Base-by-base conservation (phyloP, 2,329 filamentous ascomycete species). In the Talaromyces sp. region DNA sequence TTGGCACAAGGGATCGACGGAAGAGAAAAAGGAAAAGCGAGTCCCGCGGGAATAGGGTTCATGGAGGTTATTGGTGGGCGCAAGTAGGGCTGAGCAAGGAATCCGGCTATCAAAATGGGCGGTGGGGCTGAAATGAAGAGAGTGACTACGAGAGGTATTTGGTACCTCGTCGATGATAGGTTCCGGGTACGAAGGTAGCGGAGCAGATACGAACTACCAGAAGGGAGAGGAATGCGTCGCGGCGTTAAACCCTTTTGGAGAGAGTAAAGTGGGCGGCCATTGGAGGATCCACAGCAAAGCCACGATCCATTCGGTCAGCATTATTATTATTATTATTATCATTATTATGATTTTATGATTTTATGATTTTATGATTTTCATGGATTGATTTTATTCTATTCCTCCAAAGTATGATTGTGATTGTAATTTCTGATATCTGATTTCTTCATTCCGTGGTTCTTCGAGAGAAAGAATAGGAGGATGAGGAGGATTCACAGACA, bases 21-120 rank as follows among this genome's bases (percentile, higher is more conserved):
- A 42, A 33, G 44, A 49, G 44, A n/a, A 20, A 14, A 22, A 14
- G 45, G 29, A 40, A 42, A 35, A 16, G 32, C 22, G 6, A 22
- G 22, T 16, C 7, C 13, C 10, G 16, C 24, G 16, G 16, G 36
- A 33, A 24, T 49, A 33, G 37, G 37, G 29, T 41, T 49, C n/a
- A 32, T 32, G 27, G 27, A 14, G 11, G 14, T 20, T 11, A 54
- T 54, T 55, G 46, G 47, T 43, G 14, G 24, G 14, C 24, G 16
- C 37, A 35, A 57, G 54, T 57, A 57, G 54, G 54, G 54, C 54
- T 57, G 54, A 57, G 36, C 39, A 42, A 49, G 37, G 36, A 39
- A 39, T 19, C 27, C 39, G 35, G 35, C 36, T n/a, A 49, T 20
- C 19, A n/a, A 41, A 43, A 40, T 37, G 7, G 42, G 43, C 19